Evolutionary conservation across 176 grass and related monocot species (phyloP), one percentile per base, ranked within the genome.

Genomic region (Phragmites australis): DNA sequence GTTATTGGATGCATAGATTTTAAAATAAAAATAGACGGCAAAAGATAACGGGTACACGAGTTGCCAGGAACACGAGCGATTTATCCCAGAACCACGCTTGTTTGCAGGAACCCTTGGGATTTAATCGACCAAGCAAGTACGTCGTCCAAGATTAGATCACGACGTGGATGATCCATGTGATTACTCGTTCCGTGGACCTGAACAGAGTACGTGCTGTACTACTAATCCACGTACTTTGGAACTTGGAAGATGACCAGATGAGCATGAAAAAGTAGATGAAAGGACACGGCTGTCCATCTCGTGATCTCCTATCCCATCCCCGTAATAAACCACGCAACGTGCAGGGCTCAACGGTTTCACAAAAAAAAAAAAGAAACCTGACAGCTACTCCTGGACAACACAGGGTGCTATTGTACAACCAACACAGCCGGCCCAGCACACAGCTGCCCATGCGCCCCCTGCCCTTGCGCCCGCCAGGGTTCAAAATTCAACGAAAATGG

Each of bases 361-460:
- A 6, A 34, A 9, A 49, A 39, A 27, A 39, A 11, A 72, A 6
- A 45, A 25, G 8, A 37, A 26, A 61, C 8, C 41, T 59, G 66
- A 71, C 68, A 82, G 68, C 44, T 82, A 4, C 5, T 37, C 5
- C 34, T n/a, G n/a, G n/a, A n/a, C n/a, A n/a, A n/a, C n/a, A n/a
- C n/a, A n/a, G n/a, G n/a, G n/a, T n/a, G n/a, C n/a, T n/a, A n/a
- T n/a, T n/a, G n/a, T n/a, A n/a, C n/a, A n/a, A n/a, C n/a, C n/a
- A n/a, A n/a, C n/a, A n/a, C n/a, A n/a, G n/a, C n/a, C n/a, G n/a
- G n/a, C n/a, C n/a, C n/a, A n/a, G n/a, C n/a, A n/a, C n/a, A n/a
- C n/a, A n/a, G n/a, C n/a, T n/a, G n/a, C n/a, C n/a, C n/a, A n/a
- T n/a, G n/a, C n/a, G n/a, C n/a, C n/a, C n/a, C n/a, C n/a, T n/a